Conservation (phyloP, 306 rosid species). For the Gastrolobium villosum region DNA sequence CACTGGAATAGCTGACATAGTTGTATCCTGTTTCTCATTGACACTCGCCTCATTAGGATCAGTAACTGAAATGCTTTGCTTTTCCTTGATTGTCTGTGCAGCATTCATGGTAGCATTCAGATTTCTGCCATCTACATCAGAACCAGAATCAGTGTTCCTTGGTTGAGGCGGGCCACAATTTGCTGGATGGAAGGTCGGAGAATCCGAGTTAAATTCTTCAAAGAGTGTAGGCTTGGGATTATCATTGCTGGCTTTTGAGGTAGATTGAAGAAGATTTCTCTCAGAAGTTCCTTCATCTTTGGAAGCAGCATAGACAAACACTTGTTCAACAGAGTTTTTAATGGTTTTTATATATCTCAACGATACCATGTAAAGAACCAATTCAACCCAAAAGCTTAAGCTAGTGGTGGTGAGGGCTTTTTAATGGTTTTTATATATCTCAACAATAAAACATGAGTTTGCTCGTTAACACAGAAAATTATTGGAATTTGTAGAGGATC, state of each 20-base stretch:
- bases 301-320: conserved; percentile 28
- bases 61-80: conserved; percentile 35
- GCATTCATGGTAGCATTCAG: conserved; percentile 14
- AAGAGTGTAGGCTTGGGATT: conserved; percentile 15
- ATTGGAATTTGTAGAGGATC: conserved; percentile 28
- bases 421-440: too few relatives aligned
- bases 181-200: too few relatives aligned
- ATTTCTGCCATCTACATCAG: conserved; percentile 32
- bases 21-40: conserved; percentile 28
- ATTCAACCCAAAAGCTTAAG: too few relatives aligned
- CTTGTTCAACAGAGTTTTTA: conserved; percentile 41
- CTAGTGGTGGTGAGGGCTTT: too few relatives aligned
- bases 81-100: conserved; percentile 38
- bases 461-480: conserved; percentile 3
- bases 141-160: conserved; percentile 34
- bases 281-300: conserved; percentile 40
- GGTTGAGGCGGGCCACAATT: not conserved
- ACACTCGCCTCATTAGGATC: conserved; percentile 33
- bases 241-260: conserved; percentile 15
- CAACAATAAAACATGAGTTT: conserved; percentile 23
- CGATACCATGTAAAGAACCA: too few relatives aligned
- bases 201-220: too few relatives aligned
- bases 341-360: too few relatives aligned
- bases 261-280: conserved; percentile 24
- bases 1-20: not conserved